phyloP scores from a whole-genome alignment of 495 filamentous ascomycete genomes.

The Tuber umbilicatum region DNA sequence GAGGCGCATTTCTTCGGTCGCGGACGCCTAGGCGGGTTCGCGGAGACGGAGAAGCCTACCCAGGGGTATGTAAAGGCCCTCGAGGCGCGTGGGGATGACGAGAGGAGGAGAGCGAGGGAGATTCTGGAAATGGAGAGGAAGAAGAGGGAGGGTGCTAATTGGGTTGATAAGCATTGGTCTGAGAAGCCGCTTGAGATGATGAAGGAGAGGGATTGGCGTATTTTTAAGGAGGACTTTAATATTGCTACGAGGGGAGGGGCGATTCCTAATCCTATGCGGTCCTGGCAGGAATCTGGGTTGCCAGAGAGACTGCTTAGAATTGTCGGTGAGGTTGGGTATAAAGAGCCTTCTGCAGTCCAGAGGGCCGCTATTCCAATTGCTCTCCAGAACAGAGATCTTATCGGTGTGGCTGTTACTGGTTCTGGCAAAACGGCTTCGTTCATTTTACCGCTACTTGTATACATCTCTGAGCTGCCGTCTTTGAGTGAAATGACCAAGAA shows the following conservation, averaged over 20 bases:
- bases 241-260: conserved; percentile 84
- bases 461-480: conserved; percentile 85
- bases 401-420: conserved; percentile 96
- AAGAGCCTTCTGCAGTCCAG: conserved; percentile 87
- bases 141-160: conserved; percentile 63
- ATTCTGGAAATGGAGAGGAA: conserved; percentile 84
- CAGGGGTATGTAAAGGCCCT: conserved; percentile 72
- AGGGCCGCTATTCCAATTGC: conserved; percentile 94
- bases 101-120: conserved; percentile 66
- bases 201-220: conserved; percentile 97
- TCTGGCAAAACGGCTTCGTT: conserved; percentile 98
- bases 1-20: conserved; percentile 74
- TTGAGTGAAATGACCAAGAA: conserved; percentile 85
- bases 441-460: conserved; percentile 86
- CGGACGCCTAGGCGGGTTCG: conserved; percentile 74
- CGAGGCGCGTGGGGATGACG: conserved; percentile 75
- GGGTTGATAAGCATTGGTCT: conserved; percentile 89
- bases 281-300: conserved; percentile 78
- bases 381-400: conserved; percentile 84
- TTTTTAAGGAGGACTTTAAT: conserved; percentile 99
- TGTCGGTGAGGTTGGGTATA: conserved; percentile 79
- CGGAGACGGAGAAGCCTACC: conserved; percentile 64
- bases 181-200: conserved; percentile 94
- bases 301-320: conserved; percentile 77
- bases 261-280: conserved; percentile 95